Percentiles rank a stretch among this genome's conserved stretches.
These are phyloP conservation scores for Bruguiera gymnorhiza DNA, from an alignment of 345 rosid species.

Conservation along the genomic window DNA sequence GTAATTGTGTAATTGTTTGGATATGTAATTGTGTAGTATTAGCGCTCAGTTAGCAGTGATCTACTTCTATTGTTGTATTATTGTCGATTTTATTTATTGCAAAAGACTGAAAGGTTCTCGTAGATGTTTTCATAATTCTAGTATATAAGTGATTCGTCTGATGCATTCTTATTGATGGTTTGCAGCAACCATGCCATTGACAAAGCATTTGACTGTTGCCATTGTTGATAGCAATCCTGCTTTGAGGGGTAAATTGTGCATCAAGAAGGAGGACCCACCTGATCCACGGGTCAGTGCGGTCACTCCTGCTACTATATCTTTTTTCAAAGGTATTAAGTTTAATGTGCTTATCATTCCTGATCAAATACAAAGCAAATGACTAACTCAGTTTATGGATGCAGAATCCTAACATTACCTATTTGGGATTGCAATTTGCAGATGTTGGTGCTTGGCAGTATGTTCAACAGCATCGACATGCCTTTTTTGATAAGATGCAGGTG, in stretches of 20 bases:
- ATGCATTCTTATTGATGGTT: conserved; percentile 5
- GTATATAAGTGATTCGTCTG: not conserved
- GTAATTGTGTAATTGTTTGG: not conserved
- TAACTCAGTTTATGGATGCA: too few species aligned
- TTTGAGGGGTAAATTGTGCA: conserved; percentile 39
- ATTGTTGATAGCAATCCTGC: conserved; percentile 85
- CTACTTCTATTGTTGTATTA: not conserved
- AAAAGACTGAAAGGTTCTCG: not conserved
- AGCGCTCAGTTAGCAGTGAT: not conserved
- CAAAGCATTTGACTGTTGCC: conserved; percentile 78
- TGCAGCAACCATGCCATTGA: conserved; percentile 77
- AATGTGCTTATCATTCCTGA: too few species aligned
- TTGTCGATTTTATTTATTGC: not conserved
- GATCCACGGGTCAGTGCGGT: conserved; percentile 95
- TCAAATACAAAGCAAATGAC: too few species aligned
- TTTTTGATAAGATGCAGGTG: conserved; percentile 96
- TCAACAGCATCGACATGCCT: conserved; percentile 79
- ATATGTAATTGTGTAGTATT: not conserved
- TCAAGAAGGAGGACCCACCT: conserved; percentile 67
- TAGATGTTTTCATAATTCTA: not conserved
- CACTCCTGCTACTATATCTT: conserved; percentile 77
- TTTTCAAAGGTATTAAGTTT: conserved; percentile 64
- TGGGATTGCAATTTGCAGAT: conserved; percentile 42
- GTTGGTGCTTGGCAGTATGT: conserved; percentile 87
- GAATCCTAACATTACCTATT: not conserved